Evolutionary conservation across 2,329 filamentous ascomycete genomes (phyloP).

Genomic region (Fusarium tuaranense): DNA sequence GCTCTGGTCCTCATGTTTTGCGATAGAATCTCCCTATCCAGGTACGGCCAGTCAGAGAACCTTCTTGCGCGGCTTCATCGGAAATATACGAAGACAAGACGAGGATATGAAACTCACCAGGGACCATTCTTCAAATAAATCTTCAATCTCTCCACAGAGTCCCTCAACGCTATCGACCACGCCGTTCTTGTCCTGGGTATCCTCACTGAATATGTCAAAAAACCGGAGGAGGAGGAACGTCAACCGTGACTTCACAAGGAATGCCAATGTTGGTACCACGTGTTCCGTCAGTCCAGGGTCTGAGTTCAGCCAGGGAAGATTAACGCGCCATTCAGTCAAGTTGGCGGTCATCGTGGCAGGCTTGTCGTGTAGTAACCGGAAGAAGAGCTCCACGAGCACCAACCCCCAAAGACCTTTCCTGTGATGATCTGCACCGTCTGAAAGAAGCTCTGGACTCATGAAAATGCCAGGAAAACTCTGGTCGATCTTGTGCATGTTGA

Average conservation of each 20-base stretch:
- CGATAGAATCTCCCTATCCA: background rate
- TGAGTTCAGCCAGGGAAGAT: background rate
- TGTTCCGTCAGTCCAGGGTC: background rate
- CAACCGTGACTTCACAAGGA: background rate
- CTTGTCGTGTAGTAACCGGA: slow-evolving; percentile 9
- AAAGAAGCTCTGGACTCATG: background rate
- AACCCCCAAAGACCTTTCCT: slow-evolving; percentile 4
- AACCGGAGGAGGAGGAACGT: background rate
- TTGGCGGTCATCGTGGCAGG: background rate
- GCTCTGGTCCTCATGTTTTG: background rate
- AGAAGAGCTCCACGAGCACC: slow-evolving; percentile 11
- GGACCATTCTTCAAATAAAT: background rate
- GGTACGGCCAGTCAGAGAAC: background rate
- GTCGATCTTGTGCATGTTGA: slow-evolving; percentile 12
- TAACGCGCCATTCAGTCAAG: background rate
- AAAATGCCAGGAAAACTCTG: background rate
- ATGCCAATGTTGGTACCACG: background rate
- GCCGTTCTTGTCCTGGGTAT: background rate
- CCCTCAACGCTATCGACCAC: background rate
- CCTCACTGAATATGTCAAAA: background rate
- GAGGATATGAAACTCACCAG: background rate
- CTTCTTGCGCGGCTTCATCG: background rate
- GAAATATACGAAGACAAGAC: background rate
- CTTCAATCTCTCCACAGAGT: background rate
- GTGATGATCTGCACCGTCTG: background rate